phyloP scores from a whole-genome alignment of 805 yeast genomes.

The Zygoascus bituminiphila region DNA sequence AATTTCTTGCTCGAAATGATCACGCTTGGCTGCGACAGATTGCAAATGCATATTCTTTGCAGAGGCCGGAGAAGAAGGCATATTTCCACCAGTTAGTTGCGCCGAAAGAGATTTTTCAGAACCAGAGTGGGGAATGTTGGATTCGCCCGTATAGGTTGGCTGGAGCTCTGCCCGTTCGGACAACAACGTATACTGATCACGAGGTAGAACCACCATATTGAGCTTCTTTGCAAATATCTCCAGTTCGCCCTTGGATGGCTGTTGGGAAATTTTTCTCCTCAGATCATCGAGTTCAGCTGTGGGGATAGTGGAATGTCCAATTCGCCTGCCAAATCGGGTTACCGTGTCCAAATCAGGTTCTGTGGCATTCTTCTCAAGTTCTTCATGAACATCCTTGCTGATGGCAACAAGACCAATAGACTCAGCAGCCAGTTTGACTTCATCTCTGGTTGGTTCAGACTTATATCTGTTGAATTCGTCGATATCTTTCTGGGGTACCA shows the following conservation, averaged over 20 bases:
- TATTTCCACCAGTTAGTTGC: slow-evolving; percentile 3
- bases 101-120: slow-evolving; percentile 6
- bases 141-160: slow-evolving; percentile 3
- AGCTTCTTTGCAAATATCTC: slow-evolving; percentile 21
- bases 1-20: slow-evolving; percentile 25
- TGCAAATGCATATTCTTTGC: slow-evolving; percentile 11
- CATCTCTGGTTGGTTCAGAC: slow-evolving; percentile 14
- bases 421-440: slow-evolving; percentile 13
- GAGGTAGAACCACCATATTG: slow-evolving; percentile 23
- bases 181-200: slow-evolving; percentile 10
- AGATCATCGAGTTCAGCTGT: slow-evolving; percentile 16
- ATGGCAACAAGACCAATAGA: slow-evolving; percentile 14
- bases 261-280: slow-evolving; percentile 21
- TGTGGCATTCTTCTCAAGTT: slow-evolving; percentile 17
- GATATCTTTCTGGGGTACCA: neutral
- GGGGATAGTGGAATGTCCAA: slow-evolving; percentile 16
- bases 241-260: slow-evolving; percentile 23
- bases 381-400: slow-evolving; percentile 17
- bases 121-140: neutral
- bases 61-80: slow-evolving; percentile 1
- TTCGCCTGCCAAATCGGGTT: slow-evolving; percentile 11
- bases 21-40: slow-evolving; percentile 25
- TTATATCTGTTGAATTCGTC: slow-evolving; percentile 8
- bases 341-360: slow-evolving; percentile 16
- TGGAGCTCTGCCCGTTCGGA: slow-evolving; percentile 17